phyloP scores from a whole-genome alignment of 2,329 filamentous ascomycete genomes.

The Ascochyta fabae region DNA sequence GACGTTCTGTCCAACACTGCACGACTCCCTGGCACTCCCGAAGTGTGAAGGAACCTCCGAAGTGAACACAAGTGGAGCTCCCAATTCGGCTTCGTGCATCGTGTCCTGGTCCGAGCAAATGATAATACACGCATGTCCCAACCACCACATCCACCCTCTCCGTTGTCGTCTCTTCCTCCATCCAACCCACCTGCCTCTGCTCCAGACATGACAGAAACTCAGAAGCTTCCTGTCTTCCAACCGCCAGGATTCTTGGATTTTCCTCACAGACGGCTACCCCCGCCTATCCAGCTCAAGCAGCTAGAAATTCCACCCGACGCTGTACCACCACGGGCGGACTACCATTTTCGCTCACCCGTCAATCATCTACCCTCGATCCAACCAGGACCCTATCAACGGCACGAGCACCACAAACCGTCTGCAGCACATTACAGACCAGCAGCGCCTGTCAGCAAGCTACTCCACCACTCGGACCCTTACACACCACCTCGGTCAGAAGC shows the following conservation, averaged over 20 bases:
- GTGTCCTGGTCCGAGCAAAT: constrained; percentile 49
- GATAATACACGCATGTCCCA: constrained; percentile 54
- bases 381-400: constrained; percentile 39
- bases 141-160: constrained; percentile 49
- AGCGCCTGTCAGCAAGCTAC: constrained; percentile 46
- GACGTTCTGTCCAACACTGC: constrained; percentile 48
- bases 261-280: constrained; percentile 49
- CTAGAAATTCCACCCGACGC: constrained; percentile 48
- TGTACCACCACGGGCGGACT: constrained; percentile 48
- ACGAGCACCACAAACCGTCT: constrained; percentile 35
- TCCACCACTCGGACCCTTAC: constrained; percentile 46
- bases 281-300: constrained; percentile 50
- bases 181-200: constrained; percentile 43
- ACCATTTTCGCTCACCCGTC: constrained; percentile 49
- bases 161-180: constrained; percentile 52
- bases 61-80: constrained; percentile 44
- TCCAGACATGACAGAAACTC: constrained; percentile 55
- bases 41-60: constrained; percentile 44
- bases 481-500: constrained; percentile 50
- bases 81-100: constrained; percentile 52
- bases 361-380: constrained; percentile 48
- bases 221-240: constrained; percentile 52
- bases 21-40: constrained; percentile 47
- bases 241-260: constrained; percentile 50
- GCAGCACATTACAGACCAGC: constrained; percentile 34